A percentile compares a stretch with the other conserved stretches of the same genome.
Evolutionary conservation across 179 eudicot species (phyloP).

Genomic region (Beta corolliflora): DNA sequence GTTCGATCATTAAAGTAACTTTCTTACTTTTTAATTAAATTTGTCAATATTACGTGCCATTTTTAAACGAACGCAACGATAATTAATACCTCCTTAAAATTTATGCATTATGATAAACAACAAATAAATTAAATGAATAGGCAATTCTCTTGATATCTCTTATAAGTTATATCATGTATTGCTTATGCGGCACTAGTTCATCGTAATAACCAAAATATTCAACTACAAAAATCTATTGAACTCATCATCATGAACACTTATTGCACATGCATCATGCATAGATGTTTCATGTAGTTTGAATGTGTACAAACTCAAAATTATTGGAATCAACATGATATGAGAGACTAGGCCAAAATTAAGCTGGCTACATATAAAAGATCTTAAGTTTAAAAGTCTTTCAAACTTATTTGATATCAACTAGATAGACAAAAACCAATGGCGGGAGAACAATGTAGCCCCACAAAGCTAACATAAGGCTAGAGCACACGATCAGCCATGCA

Average conservation of each 20-base stretch:
- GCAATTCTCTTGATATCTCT: too few species aligned
- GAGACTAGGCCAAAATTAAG: slow-evolving; percentile 15
- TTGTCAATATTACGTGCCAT: too few species aligned
- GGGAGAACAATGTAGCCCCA: slow-evolving; percentile 21
- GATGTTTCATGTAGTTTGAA: slow-evolving; percentile 11
- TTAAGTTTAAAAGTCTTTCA: slow-evolving; percentile 1
- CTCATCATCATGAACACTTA: not conserved
- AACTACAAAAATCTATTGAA: not conserved
- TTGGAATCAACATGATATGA: slow-evolving; percentile 12
- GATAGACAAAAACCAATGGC: slow-evolving; percentile 13
- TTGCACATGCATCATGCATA: slow-evolving; percentile 15
- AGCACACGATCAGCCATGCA: slow-evolving; percentile 20
- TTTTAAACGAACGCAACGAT: too few species aligned
- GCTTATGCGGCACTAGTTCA: too few species aligned
- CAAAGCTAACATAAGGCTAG: slow-evolving; percentile 14
- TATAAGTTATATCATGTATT: too few species aligned
- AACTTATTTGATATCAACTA: not conserved
- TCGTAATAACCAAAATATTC: not conserved
- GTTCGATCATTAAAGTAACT: too few species aligned
- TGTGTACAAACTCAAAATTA: slow-evolving; percentile 9
- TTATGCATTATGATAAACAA: too few species aligned
- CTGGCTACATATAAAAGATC: slow-evolving; percentile 7
- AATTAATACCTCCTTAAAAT: too few species aligned
- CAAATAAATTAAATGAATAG: too few species aligned
- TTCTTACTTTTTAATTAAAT: too few species aligned